Evolutionary conservation across 2,329 filamentous ascomycete species (phyloP).

Genomic region (Diplodia mutila): DNA sequence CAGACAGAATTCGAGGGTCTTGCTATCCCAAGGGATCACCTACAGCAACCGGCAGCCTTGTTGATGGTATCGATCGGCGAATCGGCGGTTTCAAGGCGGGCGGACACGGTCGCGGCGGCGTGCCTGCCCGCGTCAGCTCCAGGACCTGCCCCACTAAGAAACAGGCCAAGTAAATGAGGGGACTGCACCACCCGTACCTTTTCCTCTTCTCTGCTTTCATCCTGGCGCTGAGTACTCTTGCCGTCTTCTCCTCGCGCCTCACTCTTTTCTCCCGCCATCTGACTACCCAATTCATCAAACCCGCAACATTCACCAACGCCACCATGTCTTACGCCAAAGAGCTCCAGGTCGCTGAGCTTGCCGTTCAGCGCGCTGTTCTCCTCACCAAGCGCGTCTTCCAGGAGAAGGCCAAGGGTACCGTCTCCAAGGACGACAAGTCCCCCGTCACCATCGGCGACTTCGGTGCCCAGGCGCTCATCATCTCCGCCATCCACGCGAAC

Average conservation of each 20-base stretch:
- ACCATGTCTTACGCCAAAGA: slow-evolving; percentile 69
- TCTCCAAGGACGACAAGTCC: slow-evolving; percentile 92
- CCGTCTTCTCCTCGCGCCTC: slow-evolving; percentile 31
- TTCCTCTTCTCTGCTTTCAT: slow-evolving; percentile 36
- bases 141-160: slow-evolving; percentile 26
- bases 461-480: slow-evolving; percentile 95
- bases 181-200: slow-evolving; percentile 29
- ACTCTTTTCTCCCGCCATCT: slow-evolving; percentile 26
- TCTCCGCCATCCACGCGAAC: slow-evolving; percentile 82
- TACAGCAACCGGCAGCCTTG: not conserved
- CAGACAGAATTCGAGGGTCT: not conserved
- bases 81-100: slow-evolving; percentile 21
- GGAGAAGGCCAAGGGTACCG: slow-evolving; percentile 90
- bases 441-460: slow-evolving; percentile 98
- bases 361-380: slow-evolving; percentile 80
- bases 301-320: slow-evolving; percentile 29
- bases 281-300: slow-evolving; percentile 27
- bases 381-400: slow-evolving; percentile 79
- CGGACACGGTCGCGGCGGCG: not conserved
- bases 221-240: slow-evolving; percentile 32
- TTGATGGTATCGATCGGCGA: slow-evolving; percentile 19
- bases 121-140: slow-evolving; percentile 20
- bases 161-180: slow-evolving; percentile 24
- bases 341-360: slow-evolving; percentile 80
- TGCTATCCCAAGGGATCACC: not conserved